Conservation (phyloP, 768 basidiomycete species). For the Daedaleopsis nitida region DNA sequence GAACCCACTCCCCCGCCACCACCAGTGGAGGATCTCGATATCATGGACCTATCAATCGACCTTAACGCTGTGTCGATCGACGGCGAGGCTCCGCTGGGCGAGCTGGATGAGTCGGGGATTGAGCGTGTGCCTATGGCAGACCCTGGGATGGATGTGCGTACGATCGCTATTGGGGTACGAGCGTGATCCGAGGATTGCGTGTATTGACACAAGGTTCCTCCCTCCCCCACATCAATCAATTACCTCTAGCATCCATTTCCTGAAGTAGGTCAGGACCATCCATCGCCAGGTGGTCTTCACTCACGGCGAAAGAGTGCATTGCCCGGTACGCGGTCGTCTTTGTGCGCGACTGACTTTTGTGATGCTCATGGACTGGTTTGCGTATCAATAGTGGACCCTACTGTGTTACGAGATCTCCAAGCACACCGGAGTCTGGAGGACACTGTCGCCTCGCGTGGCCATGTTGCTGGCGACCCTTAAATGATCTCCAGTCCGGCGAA, state of each 20-base stretch:
- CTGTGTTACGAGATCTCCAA: slow-evolving; percentile 85
- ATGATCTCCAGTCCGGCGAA: background rate
- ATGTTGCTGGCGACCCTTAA: slow-evolving; percentile 5
- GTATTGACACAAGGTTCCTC: slow-evolving; percentile 17
- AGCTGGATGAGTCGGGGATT: slow-evolving; percentile 78
- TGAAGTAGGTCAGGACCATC: slow-evolving; percentile 64
- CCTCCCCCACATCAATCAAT: slow-evolving; percentile 16
- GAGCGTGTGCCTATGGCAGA: slow-evolving; percentile 93
- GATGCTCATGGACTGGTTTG: background rate
- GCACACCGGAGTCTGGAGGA: slow-evolving; percentile 82
- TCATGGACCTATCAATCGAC: slow-evolving; percentile 88
- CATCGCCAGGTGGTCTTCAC: slow-evolving; percentile 65
- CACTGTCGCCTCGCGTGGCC: slow-evolving; percentile 19
- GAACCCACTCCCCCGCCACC: slow-evolving; percentile 77
- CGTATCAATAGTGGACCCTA: slow-evolving; percentile 70
- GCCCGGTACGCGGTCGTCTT: slow-evolving; percentile 16
- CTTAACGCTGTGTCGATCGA: slow-evolving; percentile 84
- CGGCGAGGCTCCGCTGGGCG: slow-evolving; percentile 53
- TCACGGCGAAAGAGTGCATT: slow-evolving; percentile 89
- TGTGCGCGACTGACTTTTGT: slow-evolving; percentile 9
- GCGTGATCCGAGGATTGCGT: slow-evolving; percentile 23
- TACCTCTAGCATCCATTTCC: slow-evolving; percentile 61
- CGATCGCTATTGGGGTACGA: slow-evolving; percentile 22
- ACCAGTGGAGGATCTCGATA: slow-evolving; percentile 80
- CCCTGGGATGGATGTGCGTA: slow-evolving; percentile 81